phyloP scores from a whole-genome alignment of 345 rosid genomes.

The Dipteronia dyeriana region DNA sequence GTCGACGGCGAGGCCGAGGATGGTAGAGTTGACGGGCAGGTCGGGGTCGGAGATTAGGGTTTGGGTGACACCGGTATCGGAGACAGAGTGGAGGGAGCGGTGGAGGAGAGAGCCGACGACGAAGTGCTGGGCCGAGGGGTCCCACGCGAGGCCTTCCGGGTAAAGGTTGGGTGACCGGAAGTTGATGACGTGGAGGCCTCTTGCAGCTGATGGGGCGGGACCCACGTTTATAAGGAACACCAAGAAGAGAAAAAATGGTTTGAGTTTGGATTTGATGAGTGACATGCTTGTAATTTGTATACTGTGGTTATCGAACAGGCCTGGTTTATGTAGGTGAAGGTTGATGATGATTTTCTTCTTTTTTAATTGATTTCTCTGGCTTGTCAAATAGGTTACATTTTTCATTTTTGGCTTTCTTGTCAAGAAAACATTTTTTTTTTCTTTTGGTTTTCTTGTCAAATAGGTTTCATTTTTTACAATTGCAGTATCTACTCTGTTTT shows the following conservation, averaged over 20 bases:
- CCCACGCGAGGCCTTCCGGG: conserved; percentile 78
- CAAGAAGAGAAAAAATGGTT: conserved; percentile 7
- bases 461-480: not conserved
- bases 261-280: conserved; percentile 14
- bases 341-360: not conserved
- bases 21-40: conserved; percentile 62
- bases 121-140: conserved; percentile 73
- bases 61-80: conserved; percentile 76
- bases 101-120: conserved; percentile 68
- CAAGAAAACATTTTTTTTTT: not conserved
- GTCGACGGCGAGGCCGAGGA: conserved; percentile 68
- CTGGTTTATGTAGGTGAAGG: not conserved
- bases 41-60: conserved; percentile 53
- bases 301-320: not conserved
- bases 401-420: not conserved
- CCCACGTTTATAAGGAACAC: conserved; percentile 16
- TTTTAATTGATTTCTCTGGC: no score
- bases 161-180: conserved; percentile 72
- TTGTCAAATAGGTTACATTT: no score
- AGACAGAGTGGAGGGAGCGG: conserved; percentile 65
- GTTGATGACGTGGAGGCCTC: conserved; percentile 51
- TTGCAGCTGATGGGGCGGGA: conserved; percentile 29
- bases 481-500: no score
- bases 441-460: not conserved
- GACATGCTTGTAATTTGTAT: conserved; percentile 20